These are phyloP conservation scores for Fagus sylvatica DNA, from an alignment of 306 rosid species.

Conservation along the genomic window DNA sequence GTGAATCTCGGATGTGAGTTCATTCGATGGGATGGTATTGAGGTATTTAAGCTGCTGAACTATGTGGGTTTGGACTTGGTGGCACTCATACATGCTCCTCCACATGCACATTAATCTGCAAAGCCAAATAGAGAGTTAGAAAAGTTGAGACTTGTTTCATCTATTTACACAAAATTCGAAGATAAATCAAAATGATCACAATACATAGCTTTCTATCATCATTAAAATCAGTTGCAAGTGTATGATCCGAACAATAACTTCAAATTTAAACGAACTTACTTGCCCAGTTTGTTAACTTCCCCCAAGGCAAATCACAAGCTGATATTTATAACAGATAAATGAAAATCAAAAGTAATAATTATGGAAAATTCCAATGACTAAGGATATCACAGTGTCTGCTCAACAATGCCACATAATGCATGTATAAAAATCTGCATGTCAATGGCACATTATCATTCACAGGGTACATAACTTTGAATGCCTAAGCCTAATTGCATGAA, in stretches of 20 bases:
- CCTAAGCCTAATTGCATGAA: no score
- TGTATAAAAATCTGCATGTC: neutral
- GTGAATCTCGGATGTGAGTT: constrained; percentile 88
- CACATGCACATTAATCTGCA: constrained; percentile 96
- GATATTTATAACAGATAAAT: neutral
- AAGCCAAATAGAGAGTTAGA: constrained; percentile 5
- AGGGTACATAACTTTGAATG: neutral
- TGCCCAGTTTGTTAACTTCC: neutral
- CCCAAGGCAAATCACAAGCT: neutral
- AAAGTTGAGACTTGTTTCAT: constrained; percentile 14
- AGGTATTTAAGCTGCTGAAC: constrained; percentile 94
- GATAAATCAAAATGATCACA: neutral
- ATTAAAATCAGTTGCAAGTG: neutral
- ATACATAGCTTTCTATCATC: neutral
- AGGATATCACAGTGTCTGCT: neutral
- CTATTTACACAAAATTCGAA: neutral
- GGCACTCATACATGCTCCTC: constrained; percentile 97
- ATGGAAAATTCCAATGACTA: neutral
- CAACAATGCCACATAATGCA: neutral
- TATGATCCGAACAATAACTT: neutral
- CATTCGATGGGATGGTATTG: constrained; percentile 67
- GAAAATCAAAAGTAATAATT: neutral
- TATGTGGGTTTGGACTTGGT: constrained; percentile 93
- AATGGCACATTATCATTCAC: neutral
- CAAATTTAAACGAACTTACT: neutral